These are phyloP conservation scores for Mitragyna speciosa DNA, from an alignment of 257 asterid genomes.

Conservation along the genomic window DNA sequence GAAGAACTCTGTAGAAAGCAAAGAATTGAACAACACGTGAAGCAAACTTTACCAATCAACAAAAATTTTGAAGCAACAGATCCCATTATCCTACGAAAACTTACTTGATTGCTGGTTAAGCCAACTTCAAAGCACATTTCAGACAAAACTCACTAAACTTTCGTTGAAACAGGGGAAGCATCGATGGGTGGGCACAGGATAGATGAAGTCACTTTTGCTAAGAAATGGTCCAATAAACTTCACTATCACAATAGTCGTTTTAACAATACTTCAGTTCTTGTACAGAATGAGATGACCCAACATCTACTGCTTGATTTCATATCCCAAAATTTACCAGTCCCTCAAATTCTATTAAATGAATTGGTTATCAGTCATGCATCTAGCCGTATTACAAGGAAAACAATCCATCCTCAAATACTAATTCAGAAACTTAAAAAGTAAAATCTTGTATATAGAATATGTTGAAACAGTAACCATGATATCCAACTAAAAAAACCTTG, in stretches of 20 bases:
- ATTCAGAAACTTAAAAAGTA: not conserved
- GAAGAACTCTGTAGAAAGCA: not conserved
- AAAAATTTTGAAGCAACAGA: not conserved
- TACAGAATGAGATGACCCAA: not conserved
- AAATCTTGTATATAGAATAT: not conserved
- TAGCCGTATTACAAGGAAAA: not conserved
- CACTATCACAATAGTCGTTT: not conserved
- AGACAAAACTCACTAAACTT: not conserved
- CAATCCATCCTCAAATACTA: not conserved
- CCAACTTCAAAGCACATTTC: too few species aligned
- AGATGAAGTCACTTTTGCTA: not conserved
- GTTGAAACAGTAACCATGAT: not conserved
- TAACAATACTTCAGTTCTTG: not conserved
- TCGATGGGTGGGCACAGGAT: not conserved
- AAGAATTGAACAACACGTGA: not conserved
- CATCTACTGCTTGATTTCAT: not conserved
- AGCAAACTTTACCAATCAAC: not conserved
- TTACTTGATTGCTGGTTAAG: not conserved
- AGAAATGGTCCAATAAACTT: conserved; percentile 2
- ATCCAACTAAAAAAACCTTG: not conserved
- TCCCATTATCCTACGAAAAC: not conserved
- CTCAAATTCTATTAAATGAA: not conserved
- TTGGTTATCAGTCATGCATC: not conserved
- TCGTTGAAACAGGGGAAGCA: conserved; percentile 2
- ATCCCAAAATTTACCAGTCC: not conserved